Conservation (phyloP, 1,284 basidiomycete genomes). For the Heterobasidion irregulare region DNA sequence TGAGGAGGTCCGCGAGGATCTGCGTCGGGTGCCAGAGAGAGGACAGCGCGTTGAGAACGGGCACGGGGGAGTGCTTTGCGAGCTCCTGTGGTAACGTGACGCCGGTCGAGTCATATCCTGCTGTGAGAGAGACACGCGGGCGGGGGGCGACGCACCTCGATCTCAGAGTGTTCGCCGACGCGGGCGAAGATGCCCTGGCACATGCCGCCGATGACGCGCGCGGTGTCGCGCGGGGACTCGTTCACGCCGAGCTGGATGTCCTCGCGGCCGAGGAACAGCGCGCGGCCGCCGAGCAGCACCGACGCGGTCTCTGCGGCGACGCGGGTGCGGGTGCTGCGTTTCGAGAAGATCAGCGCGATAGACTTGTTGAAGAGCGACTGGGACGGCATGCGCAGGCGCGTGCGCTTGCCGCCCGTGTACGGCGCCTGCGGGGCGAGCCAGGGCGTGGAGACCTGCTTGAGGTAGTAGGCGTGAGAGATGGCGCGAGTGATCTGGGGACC, state of each 20-base stretch:
- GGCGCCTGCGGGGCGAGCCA: slow-evolving; percentile 42
- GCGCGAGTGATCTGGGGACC: slow-evolving; percentile 62
- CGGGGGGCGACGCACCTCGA: slow-evolving; percentile 59
- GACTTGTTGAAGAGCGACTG: slow-evolving; percentile 74
- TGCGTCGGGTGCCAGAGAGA: slow-evolving; percentile 97
- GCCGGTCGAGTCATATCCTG: neutral
- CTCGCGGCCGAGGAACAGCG: slow-evolving; percentile 84
- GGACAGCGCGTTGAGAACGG: slow-evolving; percentile 93
- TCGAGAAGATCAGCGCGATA: slow-evolving; percentile 87
- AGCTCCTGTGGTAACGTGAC: slow-evolving; percentile 52
- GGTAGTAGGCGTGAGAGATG: slow-evolving; percentile 49
- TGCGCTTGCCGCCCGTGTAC: slow-evolving; percentile 21
- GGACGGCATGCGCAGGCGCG: slow-evolving; percentile 46
- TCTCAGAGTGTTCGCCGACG: slow-evolving; percentile 86
- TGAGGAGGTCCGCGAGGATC: slow-evolving; percentile 88
- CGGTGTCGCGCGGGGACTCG: slow-evolving; percentile 81
- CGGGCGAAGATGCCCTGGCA: slow-evolving; percentile 96
- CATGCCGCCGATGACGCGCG: slow-evolving; percentile 89
- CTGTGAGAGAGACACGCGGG: neutral
- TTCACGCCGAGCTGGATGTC: slow-evolving; percentile 98
- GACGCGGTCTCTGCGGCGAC: slow-evolving; percentile 83
- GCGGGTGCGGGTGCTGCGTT: slow-evolving; percentile 90
- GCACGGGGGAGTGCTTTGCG: slow-evolving; percentile 83
- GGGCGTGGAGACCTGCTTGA: slow-evolving; percentile 53
- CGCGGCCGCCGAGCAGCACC: slow-evolving; percentile 75